Evolutionary conservation across 2,329 filamentous ascomycete genomes (phyloP), one percentile per base, ranked within the genome.

Genomic region (Parascedosporium putredinis): DNA sequence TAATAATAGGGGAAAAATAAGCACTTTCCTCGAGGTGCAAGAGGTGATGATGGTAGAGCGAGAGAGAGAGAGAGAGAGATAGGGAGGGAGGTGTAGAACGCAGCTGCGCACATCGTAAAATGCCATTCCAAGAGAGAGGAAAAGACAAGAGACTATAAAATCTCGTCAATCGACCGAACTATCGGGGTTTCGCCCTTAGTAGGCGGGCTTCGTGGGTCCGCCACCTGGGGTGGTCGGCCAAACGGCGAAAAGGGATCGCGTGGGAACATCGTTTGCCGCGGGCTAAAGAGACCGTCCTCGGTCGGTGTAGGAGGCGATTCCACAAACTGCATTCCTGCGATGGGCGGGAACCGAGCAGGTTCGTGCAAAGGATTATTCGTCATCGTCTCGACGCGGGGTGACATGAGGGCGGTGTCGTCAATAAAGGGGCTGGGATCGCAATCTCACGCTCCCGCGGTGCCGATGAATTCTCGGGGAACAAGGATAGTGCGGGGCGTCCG

Each of bases 181-280:
- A 91, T 89, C 3, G 86, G 84, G 51, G 79, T 81, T 62, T 85
- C 83, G 34, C 86, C 85, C 58, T 78, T 79, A 10, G 83, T 86
- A 0, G 84, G 83, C 14, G 86, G 86, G 61, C 85, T 89, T 57
- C 86, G 71, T 12, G 86, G 86, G 60, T 90, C 84, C 12, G 71
- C 72, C 9, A 71, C 65, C 53, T 76, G 72, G 2, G 67, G 57
- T 9, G 75, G 76, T 33, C 72, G 69, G 42, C 69, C 71, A 55
- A 79, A 78, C 2, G 73, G 67, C 44, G 64, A 68, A 51, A 76
- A 73, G 0, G 73, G 69, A 54, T 80, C 72, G 23, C 74, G 67
- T 4, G 77, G 73, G 51, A 82, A 79, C 58, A 71, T 67, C 6
- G 69, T 68, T 50, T 70, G 67, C 45, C 70, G 67, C 16, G 73